Percentiles rank a stretch among this genome's conserved stretches.
phyloP scores from a whole-genome alignment of 2,329 filamentous ascomycete species.

The Botryotinia globosa region DNA sequence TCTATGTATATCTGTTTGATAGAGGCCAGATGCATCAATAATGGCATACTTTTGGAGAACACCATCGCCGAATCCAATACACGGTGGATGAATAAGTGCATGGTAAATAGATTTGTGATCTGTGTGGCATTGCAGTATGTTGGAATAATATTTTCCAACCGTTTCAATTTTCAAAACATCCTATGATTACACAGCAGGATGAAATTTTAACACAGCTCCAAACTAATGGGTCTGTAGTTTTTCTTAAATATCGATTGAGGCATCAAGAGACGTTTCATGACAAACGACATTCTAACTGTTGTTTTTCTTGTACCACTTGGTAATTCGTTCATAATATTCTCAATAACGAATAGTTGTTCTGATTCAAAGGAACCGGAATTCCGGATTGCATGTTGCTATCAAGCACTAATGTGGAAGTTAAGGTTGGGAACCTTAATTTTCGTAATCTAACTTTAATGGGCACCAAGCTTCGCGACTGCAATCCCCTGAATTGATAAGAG shows the following conservation, averaged over 20 bases:
- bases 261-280: background rate
- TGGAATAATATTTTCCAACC: background rate
- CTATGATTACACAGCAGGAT: background rate
- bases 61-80: too few relatives aligned
- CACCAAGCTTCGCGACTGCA: background rate
- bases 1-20: background rate
- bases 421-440: background rate
- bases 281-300: background rate
- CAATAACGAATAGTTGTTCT: background rate
- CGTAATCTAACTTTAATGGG: background rate
- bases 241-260: background rate
- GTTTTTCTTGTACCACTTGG: background rate
- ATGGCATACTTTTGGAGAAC: background rate
- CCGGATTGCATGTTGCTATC: background rate
- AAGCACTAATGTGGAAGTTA: background rate
- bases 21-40: background rate
- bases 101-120: background rate
- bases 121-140: too few relatives aligned
- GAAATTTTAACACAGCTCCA: background rate
- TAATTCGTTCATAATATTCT: background rate
- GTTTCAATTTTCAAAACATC: background rate
- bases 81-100: background rate
- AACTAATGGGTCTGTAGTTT: background rate
- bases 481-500: background rate
- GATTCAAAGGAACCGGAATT: fast-evolving